Percentiles rank a stretch among this genome's conserved stretches.
These are phyloP conservation scores for Wickerhamiella hasegawae DNA, from an alignment of 805 yeast genomes.

Conservation along the genomic window DNA sequence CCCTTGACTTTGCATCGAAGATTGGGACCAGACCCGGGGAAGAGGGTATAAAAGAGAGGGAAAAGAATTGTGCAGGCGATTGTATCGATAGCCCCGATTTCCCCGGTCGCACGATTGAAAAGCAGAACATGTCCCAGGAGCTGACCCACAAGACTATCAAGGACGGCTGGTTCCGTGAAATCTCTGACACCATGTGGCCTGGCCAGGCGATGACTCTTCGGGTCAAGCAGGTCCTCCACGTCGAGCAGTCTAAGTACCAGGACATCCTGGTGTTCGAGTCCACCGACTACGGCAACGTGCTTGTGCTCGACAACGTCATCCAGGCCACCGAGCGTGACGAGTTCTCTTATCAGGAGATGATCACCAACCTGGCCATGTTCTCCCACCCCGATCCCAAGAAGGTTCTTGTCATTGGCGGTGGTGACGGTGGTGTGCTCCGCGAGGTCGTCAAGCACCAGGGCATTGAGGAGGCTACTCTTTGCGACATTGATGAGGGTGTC, in stretches of 20 bases:
- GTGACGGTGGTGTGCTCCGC: slow-evolving; percentile 96
- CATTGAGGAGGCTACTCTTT: slow-evolving; percentile 77
- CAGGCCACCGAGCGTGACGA: slow-evolving; percentile 97
- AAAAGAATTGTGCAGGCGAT: too few species aligned
- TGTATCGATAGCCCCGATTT: too few species aligned
- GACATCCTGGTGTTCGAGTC: slow-evolving; percentile 88
- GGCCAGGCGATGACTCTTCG: slow-evolving; percentile 92
- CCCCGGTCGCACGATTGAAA: too few species aligned
- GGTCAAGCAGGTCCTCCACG: slow-evolving; percentile 75
- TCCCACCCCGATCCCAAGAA: slow-evolving; percentile 89
- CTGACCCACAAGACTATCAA: slow-evolving; percentile 15
- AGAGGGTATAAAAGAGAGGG: too few species aligned
- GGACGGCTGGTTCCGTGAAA: slow-evolving; percentile 95
- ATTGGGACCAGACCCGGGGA: too few species aligned
- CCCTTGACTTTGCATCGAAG: too few species aligned
- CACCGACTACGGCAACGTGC: slow-evolving; percentile 85
- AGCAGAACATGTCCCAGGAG: slow-evolving; percentile 5
- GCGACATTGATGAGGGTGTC: slow-evolving; percentile 92
- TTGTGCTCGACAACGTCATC: slow-evolving; percentile 86
- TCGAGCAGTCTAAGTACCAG: slow-evolving; percentile 77
- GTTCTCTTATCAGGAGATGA: slow-evolving; percentile 97
- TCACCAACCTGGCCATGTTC: slow-evolving; percentile 81
- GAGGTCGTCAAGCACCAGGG: slow-evolving; percentile 79
- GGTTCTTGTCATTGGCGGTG: slow-evolving; percentile 94
- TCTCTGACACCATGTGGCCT: slow-evolving; percentile 95